phyloP scores from a whole-genome alignment of 2,329 filamentous ascomycete genomes.

The Talaromyces sp. region DNA sequence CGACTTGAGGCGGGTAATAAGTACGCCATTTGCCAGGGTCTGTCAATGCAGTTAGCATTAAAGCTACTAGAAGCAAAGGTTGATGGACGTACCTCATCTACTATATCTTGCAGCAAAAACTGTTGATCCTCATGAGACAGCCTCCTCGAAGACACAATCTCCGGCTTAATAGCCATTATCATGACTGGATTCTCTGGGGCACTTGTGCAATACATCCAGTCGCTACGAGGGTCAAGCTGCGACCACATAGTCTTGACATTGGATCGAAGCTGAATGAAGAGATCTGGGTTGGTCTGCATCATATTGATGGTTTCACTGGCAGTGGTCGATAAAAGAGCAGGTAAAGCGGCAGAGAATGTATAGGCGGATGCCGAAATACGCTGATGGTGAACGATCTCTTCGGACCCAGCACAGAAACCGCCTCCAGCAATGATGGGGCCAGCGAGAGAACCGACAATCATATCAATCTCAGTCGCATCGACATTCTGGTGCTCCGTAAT shows the following conservation, averaged over 20 bases:
- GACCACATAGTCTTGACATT: slow-evolving; percentile 81
- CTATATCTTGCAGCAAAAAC: slow-evolving; percentile 77
- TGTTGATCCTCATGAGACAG: slow-evolving; percentile 76
- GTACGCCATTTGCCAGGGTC: slow-evolving; percentile 80
- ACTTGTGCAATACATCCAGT: slow-evolving; percentile 85
- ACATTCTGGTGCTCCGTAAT: slow-evolving; percentile 96
- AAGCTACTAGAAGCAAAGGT: not conserved
- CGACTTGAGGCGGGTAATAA: slow-evolving; percentile 82
- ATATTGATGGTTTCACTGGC: slow-evolving; percentile 86
- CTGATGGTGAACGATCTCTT: slow-evolving; percentile 93
- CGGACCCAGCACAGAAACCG: slow-evolving; percentile 89
- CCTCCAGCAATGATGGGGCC: slow-evolving; percentile 88
- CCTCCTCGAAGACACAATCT: slow-evolving; percentile 69
- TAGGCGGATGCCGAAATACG: slow-evolving; percentile 89
- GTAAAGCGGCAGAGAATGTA: slow-evolving; percentile 91
- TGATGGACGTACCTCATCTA: slow-evolving; percentile 77
- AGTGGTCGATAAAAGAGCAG: slow-evolving; percentile 91
- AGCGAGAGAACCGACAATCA: slow-evolving; percentile 91
- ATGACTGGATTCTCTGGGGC: slow-evolving; percentile 80
- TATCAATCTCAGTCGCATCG: slow-evolving; percentile 87
- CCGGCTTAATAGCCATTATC: slow-evolving; percentile 76
- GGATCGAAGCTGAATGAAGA: slow-evolving; percentile 73
- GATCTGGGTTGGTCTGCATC: slow-evolving; percentile 81
- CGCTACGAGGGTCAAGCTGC: slow-evolving; percentile 86
- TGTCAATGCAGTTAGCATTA: slow-evolving; percentile 35